Base-by-base conservation (phyloP, 169 alveolate genomes). In the Eimeria praecox region DNA sequence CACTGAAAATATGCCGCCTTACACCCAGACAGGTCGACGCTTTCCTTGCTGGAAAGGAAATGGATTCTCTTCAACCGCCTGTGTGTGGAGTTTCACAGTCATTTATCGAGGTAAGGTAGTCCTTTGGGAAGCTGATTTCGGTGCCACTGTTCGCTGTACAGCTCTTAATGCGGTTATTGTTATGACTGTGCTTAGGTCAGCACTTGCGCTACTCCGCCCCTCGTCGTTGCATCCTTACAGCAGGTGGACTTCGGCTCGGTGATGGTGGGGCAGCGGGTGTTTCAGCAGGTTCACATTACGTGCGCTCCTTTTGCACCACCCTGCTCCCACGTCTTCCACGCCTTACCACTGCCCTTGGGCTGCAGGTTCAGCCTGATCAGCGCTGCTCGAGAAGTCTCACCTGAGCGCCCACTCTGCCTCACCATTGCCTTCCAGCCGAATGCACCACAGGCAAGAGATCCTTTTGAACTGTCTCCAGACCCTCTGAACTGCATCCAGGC, bases 191-290 rank as follows among this genome's bases (percentile, higher is more conserved):
- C 35, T 22, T 80, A 93, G 96, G 94, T 93, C 42, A 33, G 82
- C 71, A 93, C 96, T 3, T 93, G 96, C 89, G 94, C 94, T 24
- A 83, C 94, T 22, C 96, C 96, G 2, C 86, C 94, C 9, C 93
- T 93, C 52, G 66, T 93, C 44, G 82, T 56, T 38, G 96, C 96
- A 8, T 66, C 94, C 62, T 40, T 86, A 9, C 20, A 66, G 38
- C 44, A n/a, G 49, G 33, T 83, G 33, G 94, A 93, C 88, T 93
- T 93, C 73, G 96, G 96, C 46, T 88, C 90, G 69, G 96, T 83
- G 77, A 93, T 83, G 86, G 71, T 83, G 54, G 96, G 96, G 27
- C 90, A 40, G 49, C 69, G 54, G 71, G 92, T 62, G 22, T 77
- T 12, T 52, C 95, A 64, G 92, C 92, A 38, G 46, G 71, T 62